Evolutionary conservation across 495 filamentous ascomycete genomes (phyloP).

Genomic region (Astrothelium subdiscretum): DNA sequence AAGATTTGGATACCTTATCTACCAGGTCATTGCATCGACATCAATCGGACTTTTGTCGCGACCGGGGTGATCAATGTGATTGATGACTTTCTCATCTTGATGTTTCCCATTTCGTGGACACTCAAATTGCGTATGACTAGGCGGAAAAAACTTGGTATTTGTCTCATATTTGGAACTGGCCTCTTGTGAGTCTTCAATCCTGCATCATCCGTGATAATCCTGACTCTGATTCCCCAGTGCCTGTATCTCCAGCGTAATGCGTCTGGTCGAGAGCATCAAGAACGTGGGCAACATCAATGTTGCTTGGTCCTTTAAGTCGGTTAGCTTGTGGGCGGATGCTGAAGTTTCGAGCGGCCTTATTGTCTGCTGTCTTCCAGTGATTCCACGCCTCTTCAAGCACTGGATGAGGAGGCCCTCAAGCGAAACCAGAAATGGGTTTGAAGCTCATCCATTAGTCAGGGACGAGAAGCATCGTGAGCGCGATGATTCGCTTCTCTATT

Average conservation of each 20-base stretch:
- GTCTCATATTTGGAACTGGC: background rate
- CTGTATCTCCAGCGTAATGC: background rate
- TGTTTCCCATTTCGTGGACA: background rate
- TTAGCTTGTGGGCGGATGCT: background rate
- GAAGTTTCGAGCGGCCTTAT: background rate
- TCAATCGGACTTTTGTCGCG: background rate
- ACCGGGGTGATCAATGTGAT: background rate
- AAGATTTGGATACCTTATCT: background rate
- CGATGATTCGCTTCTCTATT: background rate
- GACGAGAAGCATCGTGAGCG: background rate
- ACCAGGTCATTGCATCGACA: background rate
- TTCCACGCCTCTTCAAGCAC: background rate
- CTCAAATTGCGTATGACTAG: background rate
- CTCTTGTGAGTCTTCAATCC: background rate
- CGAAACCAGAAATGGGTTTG: background rate
- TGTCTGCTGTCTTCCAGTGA: background rate
- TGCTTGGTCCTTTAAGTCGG: background rate
- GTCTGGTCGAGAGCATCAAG: background rate
- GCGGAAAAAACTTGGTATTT: background rate
- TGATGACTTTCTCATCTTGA: background rate
- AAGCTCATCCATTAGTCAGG: background rate
- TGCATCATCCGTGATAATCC: background rate
- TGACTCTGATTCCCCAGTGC: background rate
- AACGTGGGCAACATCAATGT: background rate
- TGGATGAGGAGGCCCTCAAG: background rate